phyloP scores from a whole-genome alignment of 768 basidiomycete genomes.

The Pleurotus eryngii region DNA sequence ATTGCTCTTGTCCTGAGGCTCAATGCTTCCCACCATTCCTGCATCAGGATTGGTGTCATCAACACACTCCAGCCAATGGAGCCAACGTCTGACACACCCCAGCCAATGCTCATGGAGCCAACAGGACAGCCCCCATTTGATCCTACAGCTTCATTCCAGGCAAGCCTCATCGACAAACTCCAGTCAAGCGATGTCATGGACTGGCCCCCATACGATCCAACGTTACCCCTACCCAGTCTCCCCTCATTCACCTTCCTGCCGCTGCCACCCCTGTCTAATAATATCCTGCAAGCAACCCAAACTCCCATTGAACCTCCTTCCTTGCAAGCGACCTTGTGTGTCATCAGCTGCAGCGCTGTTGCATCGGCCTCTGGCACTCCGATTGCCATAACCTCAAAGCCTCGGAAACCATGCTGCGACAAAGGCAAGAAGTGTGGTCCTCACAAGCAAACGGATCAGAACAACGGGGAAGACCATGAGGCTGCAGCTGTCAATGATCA shows the following conservation, averaged over 20 bases:
- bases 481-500: background rate
- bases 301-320: background rate
- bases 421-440: background rate
- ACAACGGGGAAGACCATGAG: background rate
- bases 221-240: background rate
- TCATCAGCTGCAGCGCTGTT: background rate
- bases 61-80: background rate
- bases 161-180: too few species aligned
- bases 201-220: too few species aligned
- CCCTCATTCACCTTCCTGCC: background rate
- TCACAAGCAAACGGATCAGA: background rate
- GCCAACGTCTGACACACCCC: background rate
- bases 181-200: too few species aligned
- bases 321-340: background rate
- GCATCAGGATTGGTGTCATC: too few species aligned
- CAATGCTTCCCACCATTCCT: too few species aligned
- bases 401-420: background rate
- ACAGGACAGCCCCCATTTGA: background rate
- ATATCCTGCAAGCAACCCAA: background rate
- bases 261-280: background rate
- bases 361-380: background rate
- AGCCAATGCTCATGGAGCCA: background rate
- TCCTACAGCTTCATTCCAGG: too few species aligned
- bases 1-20: too few species aligned
- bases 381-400: background rate